Conservation (phyloP, 345 rosid species). For the Populus ilicifolia region DNA sequence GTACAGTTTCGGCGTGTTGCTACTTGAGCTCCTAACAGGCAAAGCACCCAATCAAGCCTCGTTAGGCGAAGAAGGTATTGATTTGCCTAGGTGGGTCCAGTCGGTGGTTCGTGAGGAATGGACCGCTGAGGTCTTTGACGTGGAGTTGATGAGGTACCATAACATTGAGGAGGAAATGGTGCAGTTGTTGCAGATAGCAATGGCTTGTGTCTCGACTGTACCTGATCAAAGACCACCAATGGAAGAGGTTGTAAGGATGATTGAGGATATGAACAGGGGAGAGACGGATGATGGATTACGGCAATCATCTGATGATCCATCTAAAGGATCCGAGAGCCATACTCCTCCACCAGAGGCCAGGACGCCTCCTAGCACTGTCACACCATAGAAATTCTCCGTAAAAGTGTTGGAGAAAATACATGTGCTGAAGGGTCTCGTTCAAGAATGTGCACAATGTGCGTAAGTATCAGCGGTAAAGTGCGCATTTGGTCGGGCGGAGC, state of each 20-base stretch:
- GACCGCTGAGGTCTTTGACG: slow-evolving; percentile 97
- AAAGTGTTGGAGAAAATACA: not conserved
- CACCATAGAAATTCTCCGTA: slow-evolving; percentile 36
- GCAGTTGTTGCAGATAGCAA: slow-evolving; percentile 87
- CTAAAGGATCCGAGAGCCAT: slow-evolving; percentile 84
- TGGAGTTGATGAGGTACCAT: slow-evolving; percentile 83
- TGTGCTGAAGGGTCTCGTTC: not conserved
- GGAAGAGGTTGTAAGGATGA: slow-evolving; percentile 84
- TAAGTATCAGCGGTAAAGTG: slow-evolving; percentile 28
- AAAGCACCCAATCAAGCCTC: slow-evolving; percentile 96
- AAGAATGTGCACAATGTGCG: slow-evolving; percentile 22
- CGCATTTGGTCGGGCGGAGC: slow-evolving; percentile 15
- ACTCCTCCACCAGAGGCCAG: slow-evolving; percentile 75
- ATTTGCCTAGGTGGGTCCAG: slow-evolving; percentile 94
- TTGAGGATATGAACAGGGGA: slow-evolving; percentile 77
- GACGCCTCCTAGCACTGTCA: slow-evolving; percentile 54
- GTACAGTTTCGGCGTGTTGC: slow-evolving; percentile 88
- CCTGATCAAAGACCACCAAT: slow-evolving; percentile 91
- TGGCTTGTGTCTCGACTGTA: slow-evolving; percentile 78
- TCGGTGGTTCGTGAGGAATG: slow-evolving; percentile 97
- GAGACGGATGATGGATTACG: slow-evolving; percentile 76
- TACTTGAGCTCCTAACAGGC: slow-evolving; percentile 80
- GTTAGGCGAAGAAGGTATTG: slow-evolving; percentile 92
- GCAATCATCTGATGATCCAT: slow-evolving; percentile 95
- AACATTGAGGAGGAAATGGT: slow-evolving; percentile 99